Percentiles rank a stretch among this genome's conserved stretches.
phyloP scores from a whole-genome alignment of 768 basidiomycete species.

The Termitomyces sp. region DNA sequence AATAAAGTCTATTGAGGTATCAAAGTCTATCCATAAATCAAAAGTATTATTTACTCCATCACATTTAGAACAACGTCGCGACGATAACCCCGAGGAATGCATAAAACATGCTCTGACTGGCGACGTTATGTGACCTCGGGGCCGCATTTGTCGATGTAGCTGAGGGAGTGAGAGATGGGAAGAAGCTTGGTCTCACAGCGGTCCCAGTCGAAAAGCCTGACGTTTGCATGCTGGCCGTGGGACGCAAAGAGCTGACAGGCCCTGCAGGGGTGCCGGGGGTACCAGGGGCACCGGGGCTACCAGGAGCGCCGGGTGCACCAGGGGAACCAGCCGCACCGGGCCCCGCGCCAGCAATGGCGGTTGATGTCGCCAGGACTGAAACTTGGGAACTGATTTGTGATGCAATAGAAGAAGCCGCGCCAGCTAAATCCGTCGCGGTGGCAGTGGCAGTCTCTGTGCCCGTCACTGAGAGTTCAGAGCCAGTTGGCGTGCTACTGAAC shows the following conservation, averaged over 20 bases:
- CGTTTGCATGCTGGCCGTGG: background rate
- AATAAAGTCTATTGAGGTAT: background rate
- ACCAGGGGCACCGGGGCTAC: background rate
- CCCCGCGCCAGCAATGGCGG: background rate
- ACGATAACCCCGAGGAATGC: conserved; percentile 1
- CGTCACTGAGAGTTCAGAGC: background rate
- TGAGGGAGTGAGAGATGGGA: conserved; percentile 1
- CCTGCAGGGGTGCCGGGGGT: background rate
- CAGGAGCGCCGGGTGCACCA: background rate
- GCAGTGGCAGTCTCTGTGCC: background rate
- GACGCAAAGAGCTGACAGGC: background rate
- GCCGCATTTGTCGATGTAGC: conserved; percentile 1
- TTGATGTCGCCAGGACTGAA: background rate
- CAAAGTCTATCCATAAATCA: too few species aligned
- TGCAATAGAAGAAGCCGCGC: background rate
- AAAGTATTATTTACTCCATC: background rate
- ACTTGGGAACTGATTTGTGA: background rate
- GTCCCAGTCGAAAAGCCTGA: background rate
- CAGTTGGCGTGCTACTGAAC: background rate
- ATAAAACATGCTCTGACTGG: background rate
- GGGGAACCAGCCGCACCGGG: background rate
- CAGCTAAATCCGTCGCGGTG: background rate
- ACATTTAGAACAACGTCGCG: conserved; percentile 3
- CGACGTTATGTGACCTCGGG: background rate
- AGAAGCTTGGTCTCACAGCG: background rate